These are phyloP conservation scores for Chrysanthemum makinoi DNA, from an alignment of 129 eudicot genomes.

Conservation along the genomic window DNA sequence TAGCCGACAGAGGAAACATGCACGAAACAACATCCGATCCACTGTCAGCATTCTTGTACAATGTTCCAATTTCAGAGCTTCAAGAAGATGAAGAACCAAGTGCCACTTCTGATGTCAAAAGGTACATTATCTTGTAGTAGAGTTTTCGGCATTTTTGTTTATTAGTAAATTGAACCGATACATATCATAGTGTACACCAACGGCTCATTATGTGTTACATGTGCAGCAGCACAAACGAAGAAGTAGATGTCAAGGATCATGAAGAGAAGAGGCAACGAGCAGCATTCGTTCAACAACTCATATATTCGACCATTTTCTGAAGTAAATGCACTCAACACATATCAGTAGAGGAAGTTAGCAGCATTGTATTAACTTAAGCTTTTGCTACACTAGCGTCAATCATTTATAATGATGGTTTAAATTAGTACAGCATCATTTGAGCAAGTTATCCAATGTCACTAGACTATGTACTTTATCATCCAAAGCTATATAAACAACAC, in stretches of 20 bases:
- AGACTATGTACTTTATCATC: conserved; percentile 22
- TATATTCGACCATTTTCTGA: conserved; percentile 51
- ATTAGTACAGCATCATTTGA: conserved; percentile 16
- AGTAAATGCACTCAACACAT: conserved; percentile 20
- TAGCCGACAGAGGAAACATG: conserved; percentile 25
- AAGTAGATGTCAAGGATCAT: conserved; percentile 34
- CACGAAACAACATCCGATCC: conserved; percentile 72
- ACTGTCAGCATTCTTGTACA: conserved; percentile 59
- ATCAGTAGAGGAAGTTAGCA: conserved; percentile 27
- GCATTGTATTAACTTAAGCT: conserved; percentile 27
- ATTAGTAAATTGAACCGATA: background rate
- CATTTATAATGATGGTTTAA: conserved; percentile 20
- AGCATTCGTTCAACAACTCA: conserved; percentile 49
- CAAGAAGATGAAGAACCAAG: conserved; percentile 33
- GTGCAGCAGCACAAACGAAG: conserved; percentile 32
- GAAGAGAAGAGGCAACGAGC: conserved; percentile 54
- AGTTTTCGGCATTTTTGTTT: background rate
- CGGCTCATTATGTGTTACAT: conserved; percentile 17
- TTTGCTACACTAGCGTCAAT: conserved; percentile 19
- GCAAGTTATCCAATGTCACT: conserved; percentile 16
- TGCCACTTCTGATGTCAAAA: conserved; percentile 36
- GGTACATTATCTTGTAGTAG: conserved; percentile 32
- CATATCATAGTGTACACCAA: background rate
- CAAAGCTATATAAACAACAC: background rate
- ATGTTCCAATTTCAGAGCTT: conserved; percentile 37